Percentiles rank a stretch among this genome's conserved stretches.
These are phyloP conservation scores for Nakaseomyces uthaithaninus DNA, from an alignment of 1,139 yeast species.

Conservation along the genomic window DNA sequence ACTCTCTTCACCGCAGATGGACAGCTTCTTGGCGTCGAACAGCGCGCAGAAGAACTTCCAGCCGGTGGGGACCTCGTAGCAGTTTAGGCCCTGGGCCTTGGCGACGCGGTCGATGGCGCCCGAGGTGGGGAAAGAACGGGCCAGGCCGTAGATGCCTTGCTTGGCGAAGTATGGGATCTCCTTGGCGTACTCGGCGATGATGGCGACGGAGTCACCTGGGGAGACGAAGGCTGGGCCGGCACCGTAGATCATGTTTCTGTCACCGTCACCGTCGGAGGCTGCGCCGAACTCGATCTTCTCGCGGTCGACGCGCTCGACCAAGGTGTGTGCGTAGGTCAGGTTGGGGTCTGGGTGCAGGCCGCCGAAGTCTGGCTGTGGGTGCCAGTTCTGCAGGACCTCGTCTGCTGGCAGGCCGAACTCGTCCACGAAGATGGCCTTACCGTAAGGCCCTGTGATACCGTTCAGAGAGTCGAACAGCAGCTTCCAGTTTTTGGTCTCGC, in stretches of 20 bases:
- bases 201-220: slow-evolving; percentile 97
- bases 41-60: slow-evolving; percentile 97
- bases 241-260: slow-evolving; percentile 97
- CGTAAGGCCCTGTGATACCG: slow-evolving; percentile 98
- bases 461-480: slow-evolving; percentile 83
- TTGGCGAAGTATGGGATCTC: slow-evolving; percentile 83
- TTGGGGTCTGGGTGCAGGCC: slow-evolving; percentile 98
- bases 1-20: slow-evolving; percentile 97
- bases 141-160: slow-evolving; percentile 84
- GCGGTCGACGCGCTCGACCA: slow-evolving; percentile 76
- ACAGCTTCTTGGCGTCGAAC: slow-evolving; percentile 84
- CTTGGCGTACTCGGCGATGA: slow-evolving; percentile 84
- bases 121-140: slow-evolving; percentile 98
- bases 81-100: slow-evolving; percentile 57
- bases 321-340: slow-evolving; percentile 82
- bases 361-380: slow-evolving; percentile 85
- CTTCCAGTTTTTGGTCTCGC: slow-evolving; percentile 47
- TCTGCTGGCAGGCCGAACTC: slow-evolving; percentile 70
- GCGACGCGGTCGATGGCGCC: slow-evolving; percentile 93
- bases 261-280: slow-evolving; percentile 98
- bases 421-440: slow-evolving; percentile 70
- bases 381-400: slow-evolving; percentile 63
- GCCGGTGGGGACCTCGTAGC: slow-evolving; percentile 97
- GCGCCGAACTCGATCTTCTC: slow-evolving; percentile 90
- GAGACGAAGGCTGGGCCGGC: slow-evolving; percentile 87